A percentile compares a stretch with the other conserved stretches of the same genome.
Conservation (phyloP, 2,329 filamentous ascomycete genomes). For the Exophiala oligosperma region DNA sequence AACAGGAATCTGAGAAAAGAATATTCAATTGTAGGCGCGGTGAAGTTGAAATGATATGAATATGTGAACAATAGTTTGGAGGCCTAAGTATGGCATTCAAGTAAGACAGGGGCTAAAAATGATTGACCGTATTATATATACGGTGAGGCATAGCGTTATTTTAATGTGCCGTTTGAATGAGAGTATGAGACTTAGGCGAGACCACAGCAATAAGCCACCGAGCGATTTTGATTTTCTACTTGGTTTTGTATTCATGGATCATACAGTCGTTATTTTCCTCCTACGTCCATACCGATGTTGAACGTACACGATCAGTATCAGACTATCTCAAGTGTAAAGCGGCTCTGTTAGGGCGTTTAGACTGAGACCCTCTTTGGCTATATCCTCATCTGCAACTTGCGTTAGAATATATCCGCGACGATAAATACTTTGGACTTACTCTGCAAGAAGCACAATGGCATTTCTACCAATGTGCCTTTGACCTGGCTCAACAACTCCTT, state of each 20-base stretch:
- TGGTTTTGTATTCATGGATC: constrained; percentile 2
- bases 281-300: too few species aligned
- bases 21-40: not conserved
- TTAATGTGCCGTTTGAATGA: too few species aligned
- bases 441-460: constrained; percentile 80
- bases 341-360: constrained; percentile 72
- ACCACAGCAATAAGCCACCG: too few species aligned
- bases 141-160: not conserved
- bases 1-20: too few species aligned
- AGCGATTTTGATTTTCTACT: too few species aligned
- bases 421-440: constrained; percentile 19
- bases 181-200: too few species aligned
- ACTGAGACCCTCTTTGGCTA: constrained; percentile 77
- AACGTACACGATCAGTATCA: not conserved
- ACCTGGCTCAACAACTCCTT: constrained; percentile 69
- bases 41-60: not conserved
- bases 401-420: constrained; percentile 7
- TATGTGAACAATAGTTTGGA: not conserved
- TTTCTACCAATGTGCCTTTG: constrained; percentile 76
- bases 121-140: not conserved
- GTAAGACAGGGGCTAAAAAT: not conserved
- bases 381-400: constrained; percentile 68
- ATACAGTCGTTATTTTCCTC: not conserved
- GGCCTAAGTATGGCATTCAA: not conserved
- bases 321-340: constrained; percentile 60